These are phyloP conservation scores for Chiua virens DNA, from an alignment of 768 basidiomycete species.

Conservation along the genomic window DNA sequence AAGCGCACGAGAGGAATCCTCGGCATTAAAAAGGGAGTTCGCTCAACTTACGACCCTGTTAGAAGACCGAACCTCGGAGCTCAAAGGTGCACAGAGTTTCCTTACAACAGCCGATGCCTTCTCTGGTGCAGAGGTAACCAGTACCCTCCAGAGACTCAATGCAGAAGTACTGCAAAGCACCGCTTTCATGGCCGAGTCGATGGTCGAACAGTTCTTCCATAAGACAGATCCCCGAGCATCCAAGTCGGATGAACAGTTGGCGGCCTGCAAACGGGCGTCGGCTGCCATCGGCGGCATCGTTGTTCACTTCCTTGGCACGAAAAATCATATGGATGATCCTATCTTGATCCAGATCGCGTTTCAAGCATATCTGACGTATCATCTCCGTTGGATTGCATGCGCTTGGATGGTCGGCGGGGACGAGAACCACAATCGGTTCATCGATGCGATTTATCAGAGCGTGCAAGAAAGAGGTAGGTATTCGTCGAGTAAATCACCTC, in stretches of 20 bases:
- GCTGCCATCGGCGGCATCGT: constrained; percentile 20
- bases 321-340: constrained; percentile 33
- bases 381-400: constrained; percentile 26
- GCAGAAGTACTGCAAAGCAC: constrained; percentile 49
- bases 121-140: constrained; percentile 46
- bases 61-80: constrained; percentile 42
- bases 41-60: constrained; percentile 32
- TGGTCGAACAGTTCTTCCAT: constrained; percentile 43
- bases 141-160: constrained; percentile 46
- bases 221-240: constrained; percentile 7
- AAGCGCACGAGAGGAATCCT: constrained; percentile 29
- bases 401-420: constrained; percentile 34
- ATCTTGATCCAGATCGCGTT: constrained; percentile 38
- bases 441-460: constrained; percentile 32
- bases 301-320: constrained; percentile 28
- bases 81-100: constrained; percentile 47
- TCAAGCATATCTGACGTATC: constrained; percentile 29
- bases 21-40: constrained; percentile 29
- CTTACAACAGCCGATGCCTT: constrained; percentile 42
- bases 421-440: constrained; percentile 19
- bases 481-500: not conserved
- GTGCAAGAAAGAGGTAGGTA: constrained; percentile 38
- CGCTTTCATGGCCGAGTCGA: constrained; percentile 46
- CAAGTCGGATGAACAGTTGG: constrained; percentile 23
- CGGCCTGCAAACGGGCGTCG: constrained; percentile 23